These are phyloP conservation scores for Magnolia sinica DNA, from an alignment of 164 flowering plant genomes.

Conservation along the genomic window DNA sequence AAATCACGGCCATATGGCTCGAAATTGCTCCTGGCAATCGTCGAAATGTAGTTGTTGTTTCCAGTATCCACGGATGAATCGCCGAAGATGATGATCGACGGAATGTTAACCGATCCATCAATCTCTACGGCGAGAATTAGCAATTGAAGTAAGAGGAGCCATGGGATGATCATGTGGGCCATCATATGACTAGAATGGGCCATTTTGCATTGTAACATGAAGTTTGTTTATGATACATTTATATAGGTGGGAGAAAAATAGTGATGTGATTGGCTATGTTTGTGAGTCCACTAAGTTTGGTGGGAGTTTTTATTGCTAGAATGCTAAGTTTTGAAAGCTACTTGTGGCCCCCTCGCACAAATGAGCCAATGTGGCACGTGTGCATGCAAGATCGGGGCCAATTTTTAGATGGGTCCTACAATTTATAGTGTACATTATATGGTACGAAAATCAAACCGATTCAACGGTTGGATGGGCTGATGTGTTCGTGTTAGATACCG, in stretches of 20 bases:
- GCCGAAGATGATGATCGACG: constrained; percentile 64
- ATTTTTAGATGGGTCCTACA: too few relatives aligned
- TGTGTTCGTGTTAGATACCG: too few relatives aligned
- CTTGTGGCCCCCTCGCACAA: too few relatives aligned
- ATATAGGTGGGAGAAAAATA: neutral
- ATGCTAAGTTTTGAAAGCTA: too few relatives aligned
- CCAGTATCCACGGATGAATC: constrained; percentile 74
- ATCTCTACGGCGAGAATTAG: neutral
- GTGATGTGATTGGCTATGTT: neutral
- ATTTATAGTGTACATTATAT: too few relatives aligned
- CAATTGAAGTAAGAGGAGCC: neutral
- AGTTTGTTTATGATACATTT: neutral
- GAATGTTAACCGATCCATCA: neutral
- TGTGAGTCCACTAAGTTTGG: neutral
- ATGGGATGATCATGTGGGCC: neutral
- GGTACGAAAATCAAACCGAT: too few relatives aligned
- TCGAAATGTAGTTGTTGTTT: constrained; percentile 55
- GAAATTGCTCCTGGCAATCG: constrained; percentile 57
- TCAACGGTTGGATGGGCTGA: too few relatives aligned
- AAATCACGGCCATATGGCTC: constrained; percentile 73
- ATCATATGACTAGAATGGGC: neutral
- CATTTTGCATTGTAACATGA: neutral
- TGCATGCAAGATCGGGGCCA: too few relatives aligned
- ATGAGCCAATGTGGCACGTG: too few relatives aligned
- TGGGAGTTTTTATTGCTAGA: neutral